Base-by-base conservation (phyloP, 2,329 filamentous ascomycete species). In the Bipolaris bicolor region DNA sequence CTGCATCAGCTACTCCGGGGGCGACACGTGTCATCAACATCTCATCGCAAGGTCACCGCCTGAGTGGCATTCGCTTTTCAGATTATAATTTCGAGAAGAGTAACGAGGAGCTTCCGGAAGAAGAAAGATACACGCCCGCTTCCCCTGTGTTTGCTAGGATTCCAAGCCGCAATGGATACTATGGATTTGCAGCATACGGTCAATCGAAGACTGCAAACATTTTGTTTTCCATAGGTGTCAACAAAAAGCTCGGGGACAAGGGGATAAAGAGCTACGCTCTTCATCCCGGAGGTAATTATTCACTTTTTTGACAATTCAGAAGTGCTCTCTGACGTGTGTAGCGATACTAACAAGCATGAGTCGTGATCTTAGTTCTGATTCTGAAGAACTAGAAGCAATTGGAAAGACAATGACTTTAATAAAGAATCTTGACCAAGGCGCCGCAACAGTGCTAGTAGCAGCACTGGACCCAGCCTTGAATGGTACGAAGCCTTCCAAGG, bases 1-100 rank as follows among this genome's bases (percentile, higher is more conserved):
- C 70, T 2, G 64, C 72, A 20, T 77, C 79, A 1, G 78, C 76
- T 18, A 16, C 60, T 1, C 43, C 57, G 3, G 67, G 68, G 3
- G 41, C 62, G 0, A 69, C 66, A 3, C 66, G 72, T 3, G 62
- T 76, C 0, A 51, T 76, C 24, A 73, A 70, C 37, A 48, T 76
- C 9, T 73, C 68, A 9, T 71, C 68, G n/a, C 31, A 71, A 1
- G 71, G 71, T 0, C 70, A 73, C 48, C 51, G 66, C 5, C 47
- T 73, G 3, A 72, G 68, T 33, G 67, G 68, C 1, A 49, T 74
- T 2, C 63, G 78, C 1, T 82, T 82, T 62, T 77, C 80, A 41
- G 79, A 82, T 61, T 78, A 77, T 52, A 78, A 78, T 20, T 76
- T 81, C 48, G 65, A 69, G 43, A 68, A 65, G 3, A 67, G 66